Evolutionary conservation across 164 flowering plant species (phyloP), one percentile per base, ranked within the genome.

Genomic region (Nymphaea colorata): DNA sequence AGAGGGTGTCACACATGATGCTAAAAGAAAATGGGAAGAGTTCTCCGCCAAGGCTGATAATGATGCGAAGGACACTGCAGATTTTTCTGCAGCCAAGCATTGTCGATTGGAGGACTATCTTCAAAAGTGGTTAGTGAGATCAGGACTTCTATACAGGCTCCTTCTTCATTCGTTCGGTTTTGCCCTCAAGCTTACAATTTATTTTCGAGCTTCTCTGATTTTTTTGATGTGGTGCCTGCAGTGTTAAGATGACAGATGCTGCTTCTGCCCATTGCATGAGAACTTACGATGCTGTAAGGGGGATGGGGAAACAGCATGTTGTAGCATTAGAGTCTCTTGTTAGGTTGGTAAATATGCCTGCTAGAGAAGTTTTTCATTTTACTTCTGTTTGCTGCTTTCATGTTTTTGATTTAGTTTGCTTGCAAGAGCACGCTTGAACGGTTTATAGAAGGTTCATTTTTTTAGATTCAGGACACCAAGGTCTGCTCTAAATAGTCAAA

Each of bases 21-120:
- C 95, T 7, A 92, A 94, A 76, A 81, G 99, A 62, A 94, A 94
- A 69, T 94, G 99, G 98, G 82, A 87, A 66, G 82, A 79, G 55
- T 90, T 84, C 68, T 83, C 84, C 16, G 64, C 67, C 59, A 89
- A 90, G 69, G 85, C 88, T 16, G 96, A 85, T 60, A 80, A 70
- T 75, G 82, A 76, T 70, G 77, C 83, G n/a, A 84, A 80, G 59
- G 92, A 94, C 61, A 70, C 72, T 78, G 91, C 84, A 71, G 92
- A 85, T 74, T 86, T 83, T 43, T 82, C 92, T 75, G 96, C 97
- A 68, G 93, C 90, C 51, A 88, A 91, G 71, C 98, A 94, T 79
- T 91, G 99, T 74, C 90, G 96, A 16, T 81, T 95, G 90, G 99
- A 92, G 77, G 71, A 59, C 55, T 81, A 91, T 41, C 63, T 90